Base-by-base conservation (phyloP, 139 green algal genomes). In the Chlamydomonas eustigma region DNA sequence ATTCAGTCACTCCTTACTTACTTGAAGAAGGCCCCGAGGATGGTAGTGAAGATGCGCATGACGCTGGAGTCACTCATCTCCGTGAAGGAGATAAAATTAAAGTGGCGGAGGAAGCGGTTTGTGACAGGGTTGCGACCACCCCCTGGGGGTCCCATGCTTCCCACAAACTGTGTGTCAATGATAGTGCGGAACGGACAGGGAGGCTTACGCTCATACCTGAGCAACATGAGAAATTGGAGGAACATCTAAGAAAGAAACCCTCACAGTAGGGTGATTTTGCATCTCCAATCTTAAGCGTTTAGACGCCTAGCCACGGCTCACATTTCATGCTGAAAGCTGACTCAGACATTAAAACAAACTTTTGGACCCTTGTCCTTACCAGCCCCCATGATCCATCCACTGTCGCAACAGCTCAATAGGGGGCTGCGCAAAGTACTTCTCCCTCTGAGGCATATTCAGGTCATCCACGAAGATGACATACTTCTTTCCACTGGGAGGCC, bases 341-440 rank as follows among this genome's bases (percentile, higher is more conserved):
- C n/a, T n/a, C n/a, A n/a, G n/a, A n/a, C n/a, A n/a, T n/a, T n/a
- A n/a, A n/a, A n/a, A n/a, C n/a, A n/a, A n/a, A n/a, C n/a, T n/a
- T n/a, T n/a, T n/a, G n/a, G n/a, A n/a, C n/a, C n/a, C n/a, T n/a
- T n/a, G n/a, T n/a, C n/a, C n/a, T n/a, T n/a, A 73, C 69, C 69
- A 76, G 8, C 69, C 91, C 22, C 81, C 80, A 66, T 95, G 86
- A 81, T 96, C 90, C 75, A 96, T 91, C 87, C 85, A 94, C 80
- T 94, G 91, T 8, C 91, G 82, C 63, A 96, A 82, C 80, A 96
- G 84, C 84, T 96, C 91, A 63, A 96, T 89, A 18, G 91, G 90
- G 12, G 91, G 91, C 85, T 95, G 91, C 31, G 90, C 91, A 73
- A 90, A 90, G 87, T 95, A 96, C 74, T 91, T 90, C 73, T 93